Evolutionary conservation across 768 basidiomycete species (phyloP), one percentile per base, ranked within the genome.

Genomic region (Rhodotorula paludigena): DNA sequence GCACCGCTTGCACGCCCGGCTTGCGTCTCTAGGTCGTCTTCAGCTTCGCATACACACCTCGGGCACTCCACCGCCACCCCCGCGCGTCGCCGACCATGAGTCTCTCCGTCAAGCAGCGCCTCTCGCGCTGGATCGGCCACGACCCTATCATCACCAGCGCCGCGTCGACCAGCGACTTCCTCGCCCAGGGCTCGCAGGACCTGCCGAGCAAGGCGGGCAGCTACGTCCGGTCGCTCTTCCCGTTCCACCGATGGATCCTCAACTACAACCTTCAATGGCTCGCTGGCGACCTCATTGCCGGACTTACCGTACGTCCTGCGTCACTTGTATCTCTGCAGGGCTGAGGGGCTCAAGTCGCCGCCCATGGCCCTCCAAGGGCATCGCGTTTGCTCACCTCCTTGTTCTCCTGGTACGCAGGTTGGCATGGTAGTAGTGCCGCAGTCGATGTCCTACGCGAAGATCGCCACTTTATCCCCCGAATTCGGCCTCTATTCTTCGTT

Each of bases 401-500:
- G 18, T 3, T 28, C 48, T 33, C 49, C 16, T 21, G 4, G 3
- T 18, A 5, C 21, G 21, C 53, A 54, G 53, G 66, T 98, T 69
- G 94, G 94, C 35, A 87, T 96, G 74, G 94, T 99, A 18, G 82
- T 97, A 54, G 92, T 98, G 11, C 94, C 94, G 0, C 94, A 99
- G 79, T 83, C 87, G 65, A 89, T 93, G 87, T 41, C n/a, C 18
- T 51, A 82, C 68, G 81, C 81, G 62, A 78, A 80, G 58, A 77
- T 83, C 66, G 94, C 94, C 2, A 87, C 86, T 0, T 85, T 99
- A 6, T 83, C 87, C 5, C 79, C 88, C 2, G 84, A 98, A 80
- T 98, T 91, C 76, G 94, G 94, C 60, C 83, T 98, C 7, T 98
- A 98, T 77, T 96, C 92, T 3, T 90, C 92, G 4, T 97, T 98